Percentiles rank a stretch among this genome's conserved stretches.
Evolutionary conservation across 2,329 filamentous ascomycete genomes (phyloP).

Genomic region (Aspergillus ochraceoroseus): DNA sequence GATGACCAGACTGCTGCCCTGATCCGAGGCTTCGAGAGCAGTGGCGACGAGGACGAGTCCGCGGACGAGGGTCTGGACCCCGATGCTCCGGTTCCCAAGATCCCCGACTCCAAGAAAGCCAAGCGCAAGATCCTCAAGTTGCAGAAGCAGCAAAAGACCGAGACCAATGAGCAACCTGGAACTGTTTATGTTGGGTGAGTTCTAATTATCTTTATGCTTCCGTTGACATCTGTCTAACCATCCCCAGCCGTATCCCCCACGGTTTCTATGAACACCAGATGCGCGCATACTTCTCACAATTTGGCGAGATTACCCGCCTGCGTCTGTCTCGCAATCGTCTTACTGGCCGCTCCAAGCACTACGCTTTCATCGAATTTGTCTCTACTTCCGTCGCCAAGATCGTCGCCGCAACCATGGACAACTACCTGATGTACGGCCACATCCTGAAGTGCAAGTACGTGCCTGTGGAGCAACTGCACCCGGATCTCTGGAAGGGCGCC

Average conservation of each 20-base stretch:
- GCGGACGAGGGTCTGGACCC: conserved; percentile 46
- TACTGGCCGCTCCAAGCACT: conserved; percentile 88
- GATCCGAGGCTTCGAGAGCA: conserved; percentile 54
- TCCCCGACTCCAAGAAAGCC: conserved; percentile 45
- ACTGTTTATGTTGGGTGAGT: conserved; percentile 75
- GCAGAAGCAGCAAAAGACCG: conserved; percentile 43
- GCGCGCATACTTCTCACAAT: conserved; percentile 88
- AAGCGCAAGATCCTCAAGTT: conserved; percentile 51
- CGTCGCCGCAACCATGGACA: conserved; percentile 93
- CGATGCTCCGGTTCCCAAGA: conserved; percentile 41
- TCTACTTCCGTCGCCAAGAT: conserved; percentile 77
- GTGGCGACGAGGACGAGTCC: conserved; percentile 49
- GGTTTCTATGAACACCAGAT: conserved; percentile 98
- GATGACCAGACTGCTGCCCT: conserved; percentile 53
- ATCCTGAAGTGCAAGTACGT: conserved; percentile 83
- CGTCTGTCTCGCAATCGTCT: conserved; percentile 87
- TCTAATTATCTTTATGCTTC: conserved; percentile 6
- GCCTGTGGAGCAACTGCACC: conserved; percentile 69
- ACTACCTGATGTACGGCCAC: conserved; percentile 92
- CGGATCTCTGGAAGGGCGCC: conserved; percentile 81
- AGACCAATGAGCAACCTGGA: conserved; percentile 53
- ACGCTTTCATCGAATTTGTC: conserved; percentile 86
- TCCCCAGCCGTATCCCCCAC: conserved; percentile 67
- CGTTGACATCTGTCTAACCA: conserved; percentile 13
- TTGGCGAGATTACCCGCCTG: conserved; percentile 72